Conservation (phyloP, 2,329 filamentous ascomycete genomes). For the Trichoderma simmonsii region DNA sequence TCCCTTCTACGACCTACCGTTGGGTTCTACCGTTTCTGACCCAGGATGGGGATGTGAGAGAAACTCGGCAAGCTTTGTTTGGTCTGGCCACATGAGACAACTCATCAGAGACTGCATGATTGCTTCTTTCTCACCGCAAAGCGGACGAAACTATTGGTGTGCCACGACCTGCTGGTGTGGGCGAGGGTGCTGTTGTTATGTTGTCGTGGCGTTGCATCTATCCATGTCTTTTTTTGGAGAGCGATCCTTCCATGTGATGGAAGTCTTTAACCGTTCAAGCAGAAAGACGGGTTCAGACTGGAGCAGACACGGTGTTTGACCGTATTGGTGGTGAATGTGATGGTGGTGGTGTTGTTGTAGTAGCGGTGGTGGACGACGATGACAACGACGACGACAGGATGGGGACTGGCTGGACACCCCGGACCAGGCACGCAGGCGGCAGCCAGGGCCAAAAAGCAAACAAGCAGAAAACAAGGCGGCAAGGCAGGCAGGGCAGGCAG, state of each 20-base stretch:
- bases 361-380: constrained; percentile 3
- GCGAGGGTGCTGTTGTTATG: constrained; percentile 1
- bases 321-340: neutral
- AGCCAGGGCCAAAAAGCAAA: neutral
- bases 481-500: neutral
- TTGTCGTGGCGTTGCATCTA: constrained; percentile 16
- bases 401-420: neutral
- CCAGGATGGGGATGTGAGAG: neutral
- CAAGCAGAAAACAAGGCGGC: neutral
- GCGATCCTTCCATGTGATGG: constrained; percentile 6
- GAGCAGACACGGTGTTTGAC: neutral
- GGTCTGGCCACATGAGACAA: constrained; percentile 10
- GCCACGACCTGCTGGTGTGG: constrained; percentile 1
- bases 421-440: neutral
- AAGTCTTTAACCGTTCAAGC: constrained; percentile 5
- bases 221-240: constrained; percentile 10
- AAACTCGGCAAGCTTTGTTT: constrained; percentile 12
- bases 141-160: constrained; percentile 7
- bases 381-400: neutral
- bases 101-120: constrained; percentile 15
- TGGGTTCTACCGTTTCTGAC: constrained; percentile 14
- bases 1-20: neutral
- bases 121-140: constrained; percentile 14
- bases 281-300: neutral
- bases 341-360: constrained; percentile 4